Base-by-base conservation (phyloP, 495 filamentous ascomycete species). In the Rhypophila decipiens region DNA sequence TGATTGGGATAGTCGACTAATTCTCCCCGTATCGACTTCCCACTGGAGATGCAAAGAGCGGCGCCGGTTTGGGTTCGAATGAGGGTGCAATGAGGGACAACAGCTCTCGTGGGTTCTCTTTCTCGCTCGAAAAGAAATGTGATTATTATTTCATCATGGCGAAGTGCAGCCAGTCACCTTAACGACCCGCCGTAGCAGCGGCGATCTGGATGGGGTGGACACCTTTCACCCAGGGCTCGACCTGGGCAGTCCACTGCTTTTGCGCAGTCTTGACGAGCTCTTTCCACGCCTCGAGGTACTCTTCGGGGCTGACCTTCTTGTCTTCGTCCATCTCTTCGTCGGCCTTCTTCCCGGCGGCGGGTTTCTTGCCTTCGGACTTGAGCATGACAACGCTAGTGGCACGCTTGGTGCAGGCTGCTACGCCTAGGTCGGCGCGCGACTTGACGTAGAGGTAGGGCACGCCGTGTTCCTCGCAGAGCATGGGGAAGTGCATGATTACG, bases 321-420 rank as follows among this genome's bases (percentile, higher is more conserved):
- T 74, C 72, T 4, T 56, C 61, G 42, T 66, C 67, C 34, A 61
- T 66, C 21, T 75, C 76, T 33, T 65, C 67, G 44, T 62, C 72
- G 38, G 69, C 68, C 56, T 70, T 65, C 47, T 71, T 67, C 57
- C 64, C 24, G 9, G 11, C 35, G 50, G 66, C 57, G 55, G 68
- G 69, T 74, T 82, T 81, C 73, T 82, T 84, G 58, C 72, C 62
- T 52, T 68, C 55, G 55, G 67, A 65, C 68, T 69, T 63, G 68
- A 95, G 82, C 87, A 96, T 88, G 45, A 94, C 84, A 19, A 96
- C 90, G 68, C 87, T 94, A 22, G 93, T 97, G 19, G 93, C 91
- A 51, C 93, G 78, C 79, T 96, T 97, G 39, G 93, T 97, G 51
- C 79, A 83, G 21, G 89, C 88, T 21, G 93, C 90, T 45, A 86